A percentile compares a stretch with the other conserved stretches of the same genome.
Evolutionary conservation across 176 grass and related monocot genomes (phyloP).

Genomic region (Canna indica): DNA sequence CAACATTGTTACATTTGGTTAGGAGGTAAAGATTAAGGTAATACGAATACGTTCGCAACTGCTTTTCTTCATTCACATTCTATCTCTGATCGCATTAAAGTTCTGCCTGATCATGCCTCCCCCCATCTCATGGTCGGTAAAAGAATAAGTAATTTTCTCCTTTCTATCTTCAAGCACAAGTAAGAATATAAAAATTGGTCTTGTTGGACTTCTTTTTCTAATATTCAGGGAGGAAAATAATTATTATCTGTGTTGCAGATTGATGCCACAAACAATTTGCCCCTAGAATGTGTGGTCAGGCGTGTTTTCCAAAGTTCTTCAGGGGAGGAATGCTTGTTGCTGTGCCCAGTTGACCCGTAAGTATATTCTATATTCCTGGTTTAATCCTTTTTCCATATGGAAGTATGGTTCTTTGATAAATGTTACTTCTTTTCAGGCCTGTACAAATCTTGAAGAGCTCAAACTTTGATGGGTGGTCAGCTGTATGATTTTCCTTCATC

Average conservation of each 20-base stretch:
- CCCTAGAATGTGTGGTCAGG: constrained; percentile 78
- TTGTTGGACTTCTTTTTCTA: too few relatives aligned
- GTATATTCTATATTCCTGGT: background rate
- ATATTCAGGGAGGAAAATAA: background rate
- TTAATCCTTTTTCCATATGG: background rate
- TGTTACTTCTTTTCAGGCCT: constrained; percentile 44
- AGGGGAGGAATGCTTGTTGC: constrained; percentile 75
- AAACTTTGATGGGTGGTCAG: constrained; percentile 77
- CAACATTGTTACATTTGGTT: too few relatives aligned
- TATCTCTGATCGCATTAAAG: background rate
- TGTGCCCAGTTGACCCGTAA: constrained; percentile 90
- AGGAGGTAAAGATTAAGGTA: too few relatives aligned
- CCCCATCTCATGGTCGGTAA: too few relatives aligned
- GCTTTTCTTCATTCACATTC: too few relatives aligned
- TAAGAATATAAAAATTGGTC: background rate
- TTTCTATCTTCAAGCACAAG: background rate
- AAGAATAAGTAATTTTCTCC: too few relatives aligned
- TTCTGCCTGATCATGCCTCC: background rate
- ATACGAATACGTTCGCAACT: too few relatives aligned
- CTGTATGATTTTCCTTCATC: constrained; percentile 32
- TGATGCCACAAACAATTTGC: constrained; percentile 61
- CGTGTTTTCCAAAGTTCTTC: constrained; percentile 69
- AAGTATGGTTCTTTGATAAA: background rate
- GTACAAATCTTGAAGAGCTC: constrained; percentile 88
- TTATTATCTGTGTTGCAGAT: constrained; percentile 25